phyloP scores from a whole-genome alignment of 106 monocot genomes.

The Chionographis japonica region DNA sequence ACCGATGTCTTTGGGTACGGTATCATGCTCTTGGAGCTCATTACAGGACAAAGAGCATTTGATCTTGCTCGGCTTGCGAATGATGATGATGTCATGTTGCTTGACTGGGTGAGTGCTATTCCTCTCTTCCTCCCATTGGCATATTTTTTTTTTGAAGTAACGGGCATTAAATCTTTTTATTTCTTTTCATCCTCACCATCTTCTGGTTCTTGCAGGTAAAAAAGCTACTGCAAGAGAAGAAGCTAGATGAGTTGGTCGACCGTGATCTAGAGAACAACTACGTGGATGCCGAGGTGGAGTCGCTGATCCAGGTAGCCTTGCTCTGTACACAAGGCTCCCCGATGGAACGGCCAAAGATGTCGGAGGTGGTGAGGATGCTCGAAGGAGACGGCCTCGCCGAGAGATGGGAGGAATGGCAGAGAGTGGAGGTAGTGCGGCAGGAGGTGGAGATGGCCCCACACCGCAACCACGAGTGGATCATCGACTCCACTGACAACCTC shows the following conservation, averaged over 20 bases:
- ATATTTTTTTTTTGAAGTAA: no score
- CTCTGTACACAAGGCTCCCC: conserved; percentile 10
- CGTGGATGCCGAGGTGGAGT: conserved; percentile 12
- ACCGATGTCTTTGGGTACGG: conserved; percentile 22
- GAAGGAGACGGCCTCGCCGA: conserved; percentile 11
- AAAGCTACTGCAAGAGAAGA: conserved; percentile 7
- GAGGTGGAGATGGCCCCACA: conserved; percentile 6
- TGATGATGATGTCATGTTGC: conserved; percentile 23
- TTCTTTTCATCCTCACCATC: no score
- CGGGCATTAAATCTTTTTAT: no score
- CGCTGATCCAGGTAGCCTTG: conserved; percentile 10
- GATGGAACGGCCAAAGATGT: conserved; percentile 9
- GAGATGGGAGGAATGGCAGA: conserved; percentile 15
- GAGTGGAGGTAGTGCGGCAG: conserved; percentile 8
- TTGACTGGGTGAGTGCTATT: conserved; percentile 7
- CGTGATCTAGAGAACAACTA: conserved; percentile 7
- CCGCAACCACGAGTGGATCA: conserved; percentile 18
- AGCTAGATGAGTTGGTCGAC: conserved; percentile 5
- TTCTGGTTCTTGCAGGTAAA: conserved; percentile 2
- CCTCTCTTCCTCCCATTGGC: no score
- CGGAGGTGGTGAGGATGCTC: conserved; percentile 13
- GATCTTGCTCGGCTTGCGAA: conserved; percentile 18
- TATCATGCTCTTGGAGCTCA: conserved; percentile 23
- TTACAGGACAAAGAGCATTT: conserved; percentile 14
- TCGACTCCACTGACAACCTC: conserved; percentile 25